Evolutionary conservation across 106 monocot genomes (phyloP), one percentile per base, ranked within the genome.

Genomic region (Apostasia shenzhenica): DNA sequence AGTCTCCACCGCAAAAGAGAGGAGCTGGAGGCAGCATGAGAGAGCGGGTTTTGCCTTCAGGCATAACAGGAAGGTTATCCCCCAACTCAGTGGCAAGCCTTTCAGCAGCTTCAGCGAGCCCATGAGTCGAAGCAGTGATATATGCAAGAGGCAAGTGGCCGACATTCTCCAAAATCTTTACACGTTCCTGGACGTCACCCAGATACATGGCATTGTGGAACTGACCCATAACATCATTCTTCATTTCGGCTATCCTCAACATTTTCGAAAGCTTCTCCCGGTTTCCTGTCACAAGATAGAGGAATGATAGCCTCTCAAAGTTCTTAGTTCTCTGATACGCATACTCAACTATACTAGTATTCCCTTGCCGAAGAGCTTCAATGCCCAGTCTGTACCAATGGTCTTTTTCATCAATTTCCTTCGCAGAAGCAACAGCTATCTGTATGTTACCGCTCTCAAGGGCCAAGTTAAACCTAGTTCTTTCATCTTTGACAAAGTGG

Each of bases 381-480:
- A 81, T 73, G 43, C 76, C 76, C 55, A 77, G 46, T 50, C 70
- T 73, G 40, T 82, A 82, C 77, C 76, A 82, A 58, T 76, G 46
- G 66, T 77, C 82, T 9, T 82, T 77, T 47, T 82, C 77, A 60
- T 82, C 72, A 49, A 82, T 73, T 59, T 73, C 82, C 65, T 73
- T 77, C 9, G 82, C 76, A 50, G 73, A 73, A 56, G 77, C 76
- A 68, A 82, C 73, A 63, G 77, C 72, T 49, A 81, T 73, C 61
- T 77, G 81, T 60, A 81, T 77, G 55, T 87, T 87, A 45, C 87
- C 87, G 64, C 87, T 87, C 67, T 83, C 83, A 38, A 87, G 59
- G 53, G 87, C 87, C 74, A 87, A 65, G 40, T 83, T 87, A 58
- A 87, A 87, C 12, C 75, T 73, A 9, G 87, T 87, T 45, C 66